Base-by-base conservation (phyloP, 352 stramenopile genomes). In the Blastocystis sp. region DNA sequence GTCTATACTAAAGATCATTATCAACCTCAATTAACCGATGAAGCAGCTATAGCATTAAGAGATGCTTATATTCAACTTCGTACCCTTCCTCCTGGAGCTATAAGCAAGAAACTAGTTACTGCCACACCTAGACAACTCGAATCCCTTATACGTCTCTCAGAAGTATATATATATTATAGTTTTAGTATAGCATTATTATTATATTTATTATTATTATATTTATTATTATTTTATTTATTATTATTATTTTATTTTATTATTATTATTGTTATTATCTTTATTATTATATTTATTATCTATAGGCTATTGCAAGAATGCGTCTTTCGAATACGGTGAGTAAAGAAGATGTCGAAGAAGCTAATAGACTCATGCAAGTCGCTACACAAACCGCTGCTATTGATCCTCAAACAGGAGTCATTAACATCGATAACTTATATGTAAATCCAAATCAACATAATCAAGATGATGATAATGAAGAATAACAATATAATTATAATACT, bases 371-470 rank as follows among this genome's bases (percentile, higher is more conserved):
- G 84, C 37, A 88, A 55, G 82, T 93, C 39, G 88, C 88, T 4
- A 97, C 88, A 7, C 86, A 95, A 70, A 80, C 75, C 32, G 83
- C 91, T 4, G 89, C 91, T 9, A 96, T 93, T 65, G 91, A 98
- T 67, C 88, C 88, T 27, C 73, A 83, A 35, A 98, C 91, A 0
- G 91, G 91, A 30, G 84, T 82, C n/a, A 96, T 98, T 67, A 89
- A 98, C 71, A 96, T 98, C 88, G 89, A 96, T n/a, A n/a, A n/a
- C n/a, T n/a, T n/a, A n/a, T n/a, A n/a, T n/a, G 69, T 93, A 94
- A 82, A 94, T 96, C 68, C n/a, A n/a, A n/a, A n/a, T n/a, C n/a
- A n/a, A n/a, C n/a, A n/a, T n/a, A n/a, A n/a, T n/a, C n/a, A n/a
- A n/a, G n/a, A n/a, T n/a, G n/a, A n/a, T n/a, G n/a, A n/a, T n/a